Evolutionary conservation across 2,329 filamentous ascomycete genomes (phyloP), one percentile per base, ranked within the genome.

Genomic region (Hortaea werneckii): DNA sequence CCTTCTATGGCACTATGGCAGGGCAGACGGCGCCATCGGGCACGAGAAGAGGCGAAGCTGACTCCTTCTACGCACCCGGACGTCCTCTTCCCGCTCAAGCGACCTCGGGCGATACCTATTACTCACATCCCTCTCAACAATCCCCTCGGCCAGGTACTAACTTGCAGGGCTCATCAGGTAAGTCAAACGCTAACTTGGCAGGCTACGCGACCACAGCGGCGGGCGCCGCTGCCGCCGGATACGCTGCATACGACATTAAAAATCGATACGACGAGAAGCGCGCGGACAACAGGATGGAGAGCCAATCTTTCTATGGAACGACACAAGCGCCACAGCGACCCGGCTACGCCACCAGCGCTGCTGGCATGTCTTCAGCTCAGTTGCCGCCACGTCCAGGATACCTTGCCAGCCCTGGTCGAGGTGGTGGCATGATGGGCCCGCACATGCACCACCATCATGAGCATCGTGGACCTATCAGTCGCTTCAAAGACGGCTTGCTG

Each of bases 401-500:
- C 32, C 8, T 35, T n/a, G n/a, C 8, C 32, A 35, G 32, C n/a
- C 32, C 32, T n/a, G 32, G 32, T 35, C 32, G 32, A 9, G 32
- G 32, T n/a, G 32, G 32, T 9, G 32, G 32, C 32, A n/a, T 35
- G 32, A 35, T 35, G 32, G 32, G 32, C 32, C 32, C 32, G n/a
- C 32, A 35, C 32, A 35, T 35, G 32, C 32, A 35, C 32, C 32
- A 35, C 32, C 32, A 35, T n/a, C 75, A 77, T 52, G 72, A 73
- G 43, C 76, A 76, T 47, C 69, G 69, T 39, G 78, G 78, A 0
- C 75, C 79, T 0, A 66, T 82, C 1, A 68, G 67, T 34, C 35
- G 75, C 77, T 55, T 82, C 74, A 68, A 81, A 75, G 75, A 78
- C 72, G 57, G 79, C 77, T 50, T 72, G 30, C 48, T 63, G 45